phyloP scores from a whole-genome alignment of 345 rosid species.

The Syzygium jambos region DNA sequence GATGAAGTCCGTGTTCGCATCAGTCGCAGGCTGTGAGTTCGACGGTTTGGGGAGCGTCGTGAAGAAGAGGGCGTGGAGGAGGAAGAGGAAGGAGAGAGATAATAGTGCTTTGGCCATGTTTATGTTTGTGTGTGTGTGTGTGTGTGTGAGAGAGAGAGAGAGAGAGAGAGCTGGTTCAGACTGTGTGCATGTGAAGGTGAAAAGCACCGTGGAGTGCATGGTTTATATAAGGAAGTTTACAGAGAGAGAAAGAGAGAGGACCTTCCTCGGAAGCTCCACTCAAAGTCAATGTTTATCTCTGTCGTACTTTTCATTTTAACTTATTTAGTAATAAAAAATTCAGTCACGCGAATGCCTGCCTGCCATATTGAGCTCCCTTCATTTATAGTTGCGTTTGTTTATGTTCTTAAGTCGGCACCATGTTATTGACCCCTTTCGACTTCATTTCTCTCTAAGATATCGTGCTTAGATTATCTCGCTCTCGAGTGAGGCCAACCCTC shows the following conservation, averaged over 20 bases:
- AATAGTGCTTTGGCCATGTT: not conserved
- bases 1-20: conserved; percentile 2
- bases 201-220: not conserved
- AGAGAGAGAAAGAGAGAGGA: not conserved
- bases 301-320: not conserved
- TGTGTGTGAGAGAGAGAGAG: no score
- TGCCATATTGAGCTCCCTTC: not conserved
- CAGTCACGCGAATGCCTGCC: not conserved
- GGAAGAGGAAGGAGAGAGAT: not conserved
- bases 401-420: not conserved
- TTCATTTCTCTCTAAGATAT: not conserved
- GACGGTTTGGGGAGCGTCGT: not conserved
- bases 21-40: not conserved
- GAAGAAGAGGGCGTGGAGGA: not conserved
- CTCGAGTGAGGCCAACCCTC: no score
- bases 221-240: not conserved
- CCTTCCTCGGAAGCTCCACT: not conserved
- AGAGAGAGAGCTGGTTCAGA: not conserved
- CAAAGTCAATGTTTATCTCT: not conserved
- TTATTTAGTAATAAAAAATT: not conserved
- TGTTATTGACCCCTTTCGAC: not conserved
- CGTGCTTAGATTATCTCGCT: not conserved
- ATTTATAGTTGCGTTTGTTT: not conserved
- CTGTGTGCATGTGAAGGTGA: not conserved
- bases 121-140: not conserved